Evolutionary conservation across 139 green algal species (phyloP).

Genomic region (Chlorella sorokiniana): DNA sequence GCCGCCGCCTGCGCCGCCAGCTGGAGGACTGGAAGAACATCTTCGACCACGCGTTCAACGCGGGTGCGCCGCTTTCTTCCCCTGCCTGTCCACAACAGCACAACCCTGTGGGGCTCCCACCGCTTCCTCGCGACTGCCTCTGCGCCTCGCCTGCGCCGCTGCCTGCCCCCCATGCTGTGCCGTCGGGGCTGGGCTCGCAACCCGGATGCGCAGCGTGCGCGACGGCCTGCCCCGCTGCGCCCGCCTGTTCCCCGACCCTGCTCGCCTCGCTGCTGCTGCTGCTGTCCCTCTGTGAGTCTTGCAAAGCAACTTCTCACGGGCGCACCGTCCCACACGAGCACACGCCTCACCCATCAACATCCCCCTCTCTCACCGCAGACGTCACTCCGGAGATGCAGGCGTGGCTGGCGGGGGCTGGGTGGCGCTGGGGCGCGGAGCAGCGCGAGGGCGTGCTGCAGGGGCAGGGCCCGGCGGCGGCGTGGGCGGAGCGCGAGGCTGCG

Average conservation of each 20-base stretch:
- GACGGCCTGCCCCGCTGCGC: too few species aligned
- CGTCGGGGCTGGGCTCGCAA: too few species aligned
- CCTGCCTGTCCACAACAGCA: neutral
- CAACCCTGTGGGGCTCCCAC: neutral
- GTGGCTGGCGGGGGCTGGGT: constrained; percentile 2
- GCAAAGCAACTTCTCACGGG: too few species aligned
- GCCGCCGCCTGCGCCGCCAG: constrained; percentile 65
- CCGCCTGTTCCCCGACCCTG: too few species aligned
- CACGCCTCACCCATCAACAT: too few species aligned
- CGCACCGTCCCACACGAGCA: too few species aligned
- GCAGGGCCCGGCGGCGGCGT: constrained; percentile 65
- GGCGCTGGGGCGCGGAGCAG: constrained; percentile 3
- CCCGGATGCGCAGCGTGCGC: too few species aligned
- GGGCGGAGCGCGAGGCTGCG: constrained; percentile 71
- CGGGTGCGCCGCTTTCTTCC: constrained; percentile 44
- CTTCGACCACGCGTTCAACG: constrained; percentile 73
- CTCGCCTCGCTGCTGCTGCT: too few species aligned
- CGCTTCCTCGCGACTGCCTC: too few species aligned
- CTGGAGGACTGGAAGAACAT: constrained; percentile 85
- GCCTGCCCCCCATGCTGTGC: too few species aligned
- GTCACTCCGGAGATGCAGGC: neutral
- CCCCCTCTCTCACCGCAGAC: neutral
- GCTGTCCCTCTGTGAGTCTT: too few species aligned
- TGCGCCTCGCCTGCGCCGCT: too few species aligned
- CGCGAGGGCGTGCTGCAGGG: constrained; percentile 21